Evolutionary conservation across 2,329 filamentous ascomycete genomes (phyloP), one percentile per base, ranked within the genome.

Genomic region (Acarospora socialis): DNA sequence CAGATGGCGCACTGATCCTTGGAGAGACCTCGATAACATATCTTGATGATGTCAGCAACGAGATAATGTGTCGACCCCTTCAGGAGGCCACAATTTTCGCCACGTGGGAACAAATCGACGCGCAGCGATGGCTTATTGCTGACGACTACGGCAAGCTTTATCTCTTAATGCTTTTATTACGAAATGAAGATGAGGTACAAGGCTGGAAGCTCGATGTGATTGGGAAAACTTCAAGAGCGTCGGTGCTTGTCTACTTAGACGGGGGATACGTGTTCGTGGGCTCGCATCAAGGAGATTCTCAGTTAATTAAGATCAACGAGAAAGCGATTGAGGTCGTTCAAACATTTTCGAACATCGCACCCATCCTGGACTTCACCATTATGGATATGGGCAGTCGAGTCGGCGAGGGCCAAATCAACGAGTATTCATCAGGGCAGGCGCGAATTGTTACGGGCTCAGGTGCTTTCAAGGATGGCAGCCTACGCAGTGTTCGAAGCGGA

Each of bases 381-480:
- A 93, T 95, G 83, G 90, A 95, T 48, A 80, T 95, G 66, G 87
- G 86, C 1, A 86, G 83, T 44, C 68, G 82, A 34, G 77, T 81
- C 37, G 77, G 77, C 14, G 79, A 90, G 41, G 73, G 67, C 6
- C 76, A 82, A 12, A 79, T 77, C 3, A 92, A 90, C 46, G 81
- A 90, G 40, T 98, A 93, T 48, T 92, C 86, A 0, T 93, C 87
- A 1, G 90, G 90, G 0, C 87, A 98, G 55, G 86, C 90, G 27
- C 73, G 86, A 22, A 81, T 98, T 38, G 83, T 98, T 7, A 86
- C 87, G 2, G 87, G 84, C 1, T 94, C 86, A 34, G 90, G 90
- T 17, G 84, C 81, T 0, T 90, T 82, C 50, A 76, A 81, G 42
- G 83, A 93, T 47, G 90, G 90, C 12, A 87, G 80, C 34, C 59